phyloP scores from a whole-genome alignment of 441 rosid species.

The Populus tomentosa region DNA sequence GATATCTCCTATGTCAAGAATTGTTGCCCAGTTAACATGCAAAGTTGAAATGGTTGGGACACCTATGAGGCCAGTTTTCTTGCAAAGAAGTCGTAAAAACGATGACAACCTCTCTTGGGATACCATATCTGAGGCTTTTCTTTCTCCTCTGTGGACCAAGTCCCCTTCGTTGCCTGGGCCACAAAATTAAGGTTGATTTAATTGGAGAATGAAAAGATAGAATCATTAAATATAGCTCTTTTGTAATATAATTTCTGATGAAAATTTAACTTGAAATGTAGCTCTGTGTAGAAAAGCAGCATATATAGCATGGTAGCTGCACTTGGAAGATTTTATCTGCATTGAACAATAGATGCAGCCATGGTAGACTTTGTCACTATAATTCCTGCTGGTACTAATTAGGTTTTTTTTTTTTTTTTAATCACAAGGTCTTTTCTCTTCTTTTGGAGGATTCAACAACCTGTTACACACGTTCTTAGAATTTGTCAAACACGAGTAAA shows the following conservation, averaged over 20 bases:
- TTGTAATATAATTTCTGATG: background rate
- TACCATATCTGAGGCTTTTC: constrained; percentile 36
- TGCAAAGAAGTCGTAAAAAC: constrained; percentile 30
- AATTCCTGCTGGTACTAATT: background rate
- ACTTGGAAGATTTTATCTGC: no score
- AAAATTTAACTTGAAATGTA: background rate
- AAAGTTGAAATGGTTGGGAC: constrained; percentile 27
- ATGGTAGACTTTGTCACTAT: background rate
- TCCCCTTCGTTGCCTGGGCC: constrained; percentile 18
- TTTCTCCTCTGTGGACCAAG: constrained; percentile 32
- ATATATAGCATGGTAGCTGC: no score
- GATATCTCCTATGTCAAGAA: constrained; percentile 57
- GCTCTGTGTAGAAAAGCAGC: no score
- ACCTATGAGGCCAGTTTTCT: constrained; percentile 37
- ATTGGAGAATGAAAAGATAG: background rate
- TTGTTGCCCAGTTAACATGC: constrained; percentile 57
- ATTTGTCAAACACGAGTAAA: background rate
- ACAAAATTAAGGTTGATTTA: background rate
- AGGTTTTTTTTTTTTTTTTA: background rate
- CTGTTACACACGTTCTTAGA: background rate
- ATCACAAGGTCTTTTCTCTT: no score
- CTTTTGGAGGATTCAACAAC: background rate
- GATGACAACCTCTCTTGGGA: constrained; percentile 41
- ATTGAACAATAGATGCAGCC: background rate
- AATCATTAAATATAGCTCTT: background rate